Evolutionary conservation across 2,329 filamentous ascomycete genomes (phyloP), one percentile per base, ranked within the genome.

Genomic region (Trichothecium sympodiale): DNA sequence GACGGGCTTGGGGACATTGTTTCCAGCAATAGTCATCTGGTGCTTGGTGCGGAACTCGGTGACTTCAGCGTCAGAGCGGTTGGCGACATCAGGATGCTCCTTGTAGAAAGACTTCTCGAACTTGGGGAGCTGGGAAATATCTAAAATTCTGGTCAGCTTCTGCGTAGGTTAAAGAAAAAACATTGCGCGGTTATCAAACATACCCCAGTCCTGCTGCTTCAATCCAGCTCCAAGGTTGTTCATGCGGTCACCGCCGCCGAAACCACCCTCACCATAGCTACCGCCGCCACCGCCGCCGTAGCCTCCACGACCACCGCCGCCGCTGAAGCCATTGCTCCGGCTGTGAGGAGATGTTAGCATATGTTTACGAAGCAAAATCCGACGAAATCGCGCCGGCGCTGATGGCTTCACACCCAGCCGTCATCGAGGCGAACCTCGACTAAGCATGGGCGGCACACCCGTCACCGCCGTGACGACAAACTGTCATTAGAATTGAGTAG

Each of bases 51-150:
- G 83, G 71, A 94, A 98, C 38, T 79, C 83, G 18, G 88, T 82
- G 39, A 98, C 83, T 43, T 96, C 89, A 38, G 75, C 74, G 29
- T 74, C 59, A 10, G 85, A 78, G 53, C 91, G 84, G 51, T 62
- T 69, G 42, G 77, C 63, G 41, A 98, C 89, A 41, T 77, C 76
- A 23, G 80, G 72, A 56, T 91, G 80, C 65, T 96, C 91, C 69
- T 96, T 94, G 76, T 98, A 98, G 68, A 98, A 98, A 8, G 84
- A 88, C 67, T 98, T 98, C 60, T 98, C 91, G 65, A 98, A 98
- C 64, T 96, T 96, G 50, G 91, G 89, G 31, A 98, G 56, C 6
- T 79, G 60, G 53, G 60, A 69, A 36, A 91, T 51, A 57, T 98
- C 91, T 91, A 46, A 15, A 34, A 27, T 6, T 16, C 30, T 14